Percentiles rank a stretch among this genome's conserved stretches.
Evolutionary conservation across 2,329 filamentous ascomycete species (phyloP).

Genomic region (Leptographium lundbergii): DNA sequence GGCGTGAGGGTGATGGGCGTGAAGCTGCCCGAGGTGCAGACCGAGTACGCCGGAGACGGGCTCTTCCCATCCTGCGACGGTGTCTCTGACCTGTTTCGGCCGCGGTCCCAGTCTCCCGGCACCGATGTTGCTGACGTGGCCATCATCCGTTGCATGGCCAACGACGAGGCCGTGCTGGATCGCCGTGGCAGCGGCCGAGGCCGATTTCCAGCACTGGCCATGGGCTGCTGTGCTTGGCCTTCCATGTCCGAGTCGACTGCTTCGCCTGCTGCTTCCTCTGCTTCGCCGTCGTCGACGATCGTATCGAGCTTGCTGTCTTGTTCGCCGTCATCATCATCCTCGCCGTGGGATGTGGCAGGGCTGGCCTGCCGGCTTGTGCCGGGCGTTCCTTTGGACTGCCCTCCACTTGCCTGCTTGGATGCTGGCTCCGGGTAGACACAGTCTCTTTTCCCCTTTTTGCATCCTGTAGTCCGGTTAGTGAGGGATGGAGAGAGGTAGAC

Average conservation of each 20-base stretch:
- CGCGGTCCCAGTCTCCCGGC: neutral
- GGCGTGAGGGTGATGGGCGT: constrained; percentile 15
- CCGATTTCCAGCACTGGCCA: neutral
- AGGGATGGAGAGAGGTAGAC: neutral
- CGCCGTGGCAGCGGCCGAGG: constrained; percentile 19
- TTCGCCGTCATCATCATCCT: constrained; percentile 36
- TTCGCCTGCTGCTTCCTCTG: neutral
- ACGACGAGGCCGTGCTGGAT: constrained; percentile 25
- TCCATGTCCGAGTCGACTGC: neutral
- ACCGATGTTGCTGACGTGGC: constrained; percentile 12
- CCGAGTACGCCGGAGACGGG: constrained; percentile 40
- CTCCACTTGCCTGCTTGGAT: constrained; percentile 22
- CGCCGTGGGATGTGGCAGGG: constrained; percentile 41
- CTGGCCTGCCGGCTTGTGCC: constrained; percentile 29
- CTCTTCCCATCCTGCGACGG: constrained; percentile 39
- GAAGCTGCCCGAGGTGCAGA: constrained; percentile 25
- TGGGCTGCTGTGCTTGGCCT: neutral
- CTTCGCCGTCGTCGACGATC: constrained; percentile 39
- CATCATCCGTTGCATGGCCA: constrained; percentile 20
- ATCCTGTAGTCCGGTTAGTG: constrained; percentile 40
- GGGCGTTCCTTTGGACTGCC: constrained; percentile 24
- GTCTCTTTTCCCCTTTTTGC: constrained; percentile 80
- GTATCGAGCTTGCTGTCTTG: constrained; percentile 32
- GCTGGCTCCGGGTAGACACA: constrained; percentile 76
- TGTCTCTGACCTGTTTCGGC: constrained; percentile 36